Evolutionary conservation across 2,329 filamentous ascomycete species (phyloP), one percentile per base, ranked within the genome.

Genomic region (Ustulina deusta): DNA sequence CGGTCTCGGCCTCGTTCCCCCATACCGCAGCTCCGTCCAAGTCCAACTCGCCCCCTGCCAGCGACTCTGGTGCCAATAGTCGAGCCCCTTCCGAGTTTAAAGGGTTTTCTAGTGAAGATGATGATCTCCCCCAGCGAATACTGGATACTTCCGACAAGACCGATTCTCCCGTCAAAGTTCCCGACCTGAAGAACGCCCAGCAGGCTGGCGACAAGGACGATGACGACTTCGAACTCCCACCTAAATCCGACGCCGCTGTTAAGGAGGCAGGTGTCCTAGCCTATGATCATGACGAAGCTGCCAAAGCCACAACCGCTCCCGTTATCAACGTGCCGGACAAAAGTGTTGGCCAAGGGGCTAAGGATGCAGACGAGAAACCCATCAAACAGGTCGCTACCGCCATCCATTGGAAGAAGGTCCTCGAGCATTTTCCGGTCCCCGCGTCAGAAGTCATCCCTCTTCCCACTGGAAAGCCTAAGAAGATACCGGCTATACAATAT

Each of bases 391-490:
- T 74, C 38, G 73, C 73, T 38, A 74, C 74, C 22, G 75, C 78
- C 10, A 79, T 89, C 34, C 90, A 94, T 74, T 98, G 95, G 95
- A 81, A 82, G 63, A 93, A 91, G 78, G 85, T 88, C 69, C 82
- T 84, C 2, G 93, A 97, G 78, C 86, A 91, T 76, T 98, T 92
- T 80, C 94, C 96, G 0, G 81, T 98, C 2, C 83, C 89, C 7
- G 80, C 85, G 2, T 87, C 89, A 65, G 90, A 91, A 20, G 83
- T 97, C 62, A 94, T 94, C 65, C 83, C 84, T 51, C 84, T 98
- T 34, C 96, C 96, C 1, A 90, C 89, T 1, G 92, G 89, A 48
- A 85, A 85, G 29, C 86, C 93, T 2, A 90, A 89, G 74, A 73
- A 84, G 2, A 90, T 97, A 17, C 93, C 93, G 1, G 88, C 85